These are phyloP conservation scores for Incumbomyces lentus DNA, from an alignment of 2,329 filamentous ascomycete genomes.

Conservation along the genomic window DNA sequence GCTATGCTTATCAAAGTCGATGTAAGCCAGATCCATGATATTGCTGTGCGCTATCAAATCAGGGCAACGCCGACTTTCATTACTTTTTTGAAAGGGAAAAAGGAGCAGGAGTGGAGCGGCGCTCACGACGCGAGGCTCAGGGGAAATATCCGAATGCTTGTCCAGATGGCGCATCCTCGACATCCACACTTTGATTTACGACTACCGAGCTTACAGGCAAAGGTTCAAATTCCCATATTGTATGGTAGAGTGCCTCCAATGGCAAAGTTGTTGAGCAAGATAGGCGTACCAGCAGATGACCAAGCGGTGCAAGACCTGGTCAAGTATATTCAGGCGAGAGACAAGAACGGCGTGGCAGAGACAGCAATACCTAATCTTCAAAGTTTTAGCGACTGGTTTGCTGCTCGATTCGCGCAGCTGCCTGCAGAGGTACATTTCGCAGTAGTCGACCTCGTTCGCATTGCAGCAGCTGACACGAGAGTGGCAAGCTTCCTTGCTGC, in stretches of 20 bases:
- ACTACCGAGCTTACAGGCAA: constrained; percentile 58
- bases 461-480: constrained; percentile 65
- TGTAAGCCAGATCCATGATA: constrained; percentile 52
- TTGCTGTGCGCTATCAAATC: constrained; percentile 56
- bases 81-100: constrained; percentile 65
- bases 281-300: constrained; percentile 53
- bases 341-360: constrained; percentile 41
- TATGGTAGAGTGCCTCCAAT: constrained; percentile 74
- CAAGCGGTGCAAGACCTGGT: constrained; percentile 54
- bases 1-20: constrained; percentile 75
- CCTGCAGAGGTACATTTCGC: constrained; percentile 62
- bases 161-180: constrained; percentile 62
- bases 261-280: constrained; percentile 68
- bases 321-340: constrained; percentile 57
- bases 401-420: constrained; percentile 44
- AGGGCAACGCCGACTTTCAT: constrained; percentile 79
- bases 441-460: constrained; percentile 73
- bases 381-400: constrained; percentile 53
- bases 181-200: constrained; percentile 66
- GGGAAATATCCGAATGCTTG: constrained; percentile 60
- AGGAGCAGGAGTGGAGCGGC: constrained; percentile 72
- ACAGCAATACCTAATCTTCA: constrained; percentile 61
- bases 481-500: constrained; percentile 75
- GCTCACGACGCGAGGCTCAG: constrained; percentile 59
- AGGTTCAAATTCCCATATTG: constrained; percentile 56